phyloP scores from a whole-genome alignment of 768 basidiomycete species.

The Dioszegia aurantiaca region DNA sequence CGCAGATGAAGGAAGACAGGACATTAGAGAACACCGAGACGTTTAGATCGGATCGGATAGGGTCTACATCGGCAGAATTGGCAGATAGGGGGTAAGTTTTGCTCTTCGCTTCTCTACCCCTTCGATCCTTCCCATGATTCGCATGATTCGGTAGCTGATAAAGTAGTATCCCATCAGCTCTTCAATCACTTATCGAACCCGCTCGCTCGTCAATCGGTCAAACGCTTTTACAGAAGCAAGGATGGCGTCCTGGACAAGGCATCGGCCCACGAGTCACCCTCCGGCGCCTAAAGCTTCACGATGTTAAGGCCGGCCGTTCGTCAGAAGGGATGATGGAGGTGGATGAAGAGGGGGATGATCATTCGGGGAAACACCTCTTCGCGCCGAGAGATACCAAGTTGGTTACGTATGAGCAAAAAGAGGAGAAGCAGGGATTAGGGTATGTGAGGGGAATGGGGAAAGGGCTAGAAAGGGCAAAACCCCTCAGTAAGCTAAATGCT shows the following conservation, averaged over 20 bases:
- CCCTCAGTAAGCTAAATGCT: constrained; percentile 1
- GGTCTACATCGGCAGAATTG: constrained; percentile 55
- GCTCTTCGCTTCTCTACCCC: not conserved
- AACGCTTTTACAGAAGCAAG: constrained; percentile 87
- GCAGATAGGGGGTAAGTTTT: constrained; percentile 52
- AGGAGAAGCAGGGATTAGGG: constrained; percentile 76
- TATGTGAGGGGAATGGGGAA: constrained; percentile 61
- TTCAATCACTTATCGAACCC: constrained; percentile 64
- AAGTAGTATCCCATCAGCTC: constrained; percentile 31
- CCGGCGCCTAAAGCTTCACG: constrained; percentile 69
- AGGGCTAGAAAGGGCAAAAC: constrained; percentile 17
- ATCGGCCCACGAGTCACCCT: constrained; percentile 84
- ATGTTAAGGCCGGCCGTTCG: constrained; percentile 55
- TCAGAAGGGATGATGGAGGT: too few relatives aligned
- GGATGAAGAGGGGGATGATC: constrained; percentile 52
- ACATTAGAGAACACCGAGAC: constrained; percentile 71
- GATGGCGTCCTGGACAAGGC: constrained; percentile 89
- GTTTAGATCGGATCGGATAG: constrained; percentile 65
- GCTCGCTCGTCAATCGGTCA: constrained; percentile 78
- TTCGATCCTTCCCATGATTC: not conserved
- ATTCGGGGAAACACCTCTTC: constrained; percentile 74
- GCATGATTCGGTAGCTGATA: not conserved
- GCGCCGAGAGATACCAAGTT: constrained; percentile 76
- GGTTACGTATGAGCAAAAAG: constrained; percentile 65
- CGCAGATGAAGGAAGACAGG: constrained; percentile 71